Conservation (phyloP, 2,329 filamentous ascomycete species). For the Talaromyces amestolkiae region DNA sequence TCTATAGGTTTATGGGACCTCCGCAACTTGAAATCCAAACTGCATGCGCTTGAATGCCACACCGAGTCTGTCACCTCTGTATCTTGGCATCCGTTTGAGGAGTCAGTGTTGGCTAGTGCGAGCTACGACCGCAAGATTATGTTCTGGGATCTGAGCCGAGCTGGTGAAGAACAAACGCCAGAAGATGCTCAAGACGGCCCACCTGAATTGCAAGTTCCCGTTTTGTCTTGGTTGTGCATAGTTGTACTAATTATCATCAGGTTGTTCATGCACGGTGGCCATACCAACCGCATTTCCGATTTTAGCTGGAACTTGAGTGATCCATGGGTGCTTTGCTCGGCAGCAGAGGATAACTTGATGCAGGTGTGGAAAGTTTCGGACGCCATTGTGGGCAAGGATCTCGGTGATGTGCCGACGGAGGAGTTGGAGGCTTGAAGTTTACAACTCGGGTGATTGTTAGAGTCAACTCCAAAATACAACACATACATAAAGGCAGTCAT, state of each 20-base stretch:
- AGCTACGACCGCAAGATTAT: constrained; percentile 91
- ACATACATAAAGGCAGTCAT: not conserved
- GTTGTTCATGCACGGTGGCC: constrained; percentile 97
- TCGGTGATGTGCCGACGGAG: constrained; percentile 71
- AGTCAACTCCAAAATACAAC: not conserved
- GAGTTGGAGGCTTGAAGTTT: constrained; percentile 61
- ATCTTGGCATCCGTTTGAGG: constrained; percentile 90
- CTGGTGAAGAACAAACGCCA: constrained; percentile 90
- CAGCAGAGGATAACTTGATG: constrained; percentile 93
- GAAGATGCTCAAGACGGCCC: constrained; percentile 95
- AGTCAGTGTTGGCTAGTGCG: constrained; percentile 81
- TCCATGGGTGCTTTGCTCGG: constrained; percentile 92
- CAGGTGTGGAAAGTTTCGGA: constrained; percentile 91
- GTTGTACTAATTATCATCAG: constrained; percentile 42
- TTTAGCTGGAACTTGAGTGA: constrained; percentile 98
- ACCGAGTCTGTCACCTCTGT: constrained; percentile 86
- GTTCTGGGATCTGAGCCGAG: constrained; percentile 91
- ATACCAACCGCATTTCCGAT: constrained; percentile 94
- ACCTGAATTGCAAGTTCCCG: constrained; percentile 76
- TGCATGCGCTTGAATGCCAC: constrained; percentile 88
- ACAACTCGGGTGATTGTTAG: not conserved
- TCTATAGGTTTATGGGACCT: constrained; percentile 95
- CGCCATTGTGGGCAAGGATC: constrained; percentile 74
- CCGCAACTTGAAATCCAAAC: constrained; percentile 81
- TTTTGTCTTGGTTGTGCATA: not conserved